Conservation (phyloP, 2,329 filamentous ascomycete species). For the Clarireedia hainanense region DNA sequence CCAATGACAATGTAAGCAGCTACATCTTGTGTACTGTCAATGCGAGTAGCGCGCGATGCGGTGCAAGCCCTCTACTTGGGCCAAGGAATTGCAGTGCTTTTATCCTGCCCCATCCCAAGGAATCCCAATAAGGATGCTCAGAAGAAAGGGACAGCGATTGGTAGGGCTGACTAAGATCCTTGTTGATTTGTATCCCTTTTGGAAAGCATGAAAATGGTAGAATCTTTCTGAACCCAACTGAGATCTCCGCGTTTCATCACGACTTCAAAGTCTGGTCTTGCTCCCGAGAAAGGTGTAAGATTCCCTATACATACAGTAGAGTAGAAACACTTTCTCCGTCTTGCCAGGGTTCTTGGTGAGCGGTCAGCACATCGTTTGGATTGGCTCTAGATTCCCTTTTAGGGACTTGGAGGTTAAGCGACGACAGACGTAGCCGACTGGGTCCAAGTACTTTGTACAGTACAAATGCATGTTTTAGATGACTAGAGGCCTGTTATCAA, state of each 20-base stretch:
- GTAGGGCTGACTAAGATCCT: slow-evolving; percentile 11
- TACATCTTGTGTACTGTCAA: not conserved
- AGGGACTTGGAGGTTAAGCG: no score
- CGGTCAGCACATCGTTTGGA: not conserved
- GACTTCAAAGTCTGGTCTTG: not conserved
- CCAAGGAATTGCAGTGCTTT: no score
- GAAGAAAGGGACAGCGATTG: slow-evolving; percentile 4
- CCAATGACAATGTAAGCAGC: not conserved
- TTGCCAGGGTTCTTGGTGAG: not conserved
- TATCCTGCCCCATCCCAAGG: no score
- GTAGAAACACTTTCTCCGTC: not conserved
- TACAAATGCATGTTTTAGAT: no score
- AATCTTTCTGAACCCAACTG: not conserved
- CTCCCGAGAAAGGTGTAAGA: not conserved
- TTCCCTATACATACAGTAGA: no score
- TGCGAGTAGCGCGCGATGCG: not conserved
- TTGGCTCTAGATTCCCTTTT: no score
- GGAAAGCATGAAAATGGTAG: not conserved
- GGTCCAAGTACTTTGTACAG: no score
- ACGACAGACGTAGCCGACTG: not conserved
- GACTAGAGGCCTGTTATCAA: no score
- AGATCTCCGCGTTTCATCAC: slow-evolving; percentile 6
- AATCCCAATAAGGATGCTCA: not conserved
- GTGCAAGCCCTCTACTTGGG: slow-evolving; percentile 2
- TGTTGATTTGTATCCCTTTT: not conserved